These are phyloP conservation scores for Amborella trichopoda DNA, from an alignment of 164 flowering plant genomes.

Conservation along the genomic window DNA sequence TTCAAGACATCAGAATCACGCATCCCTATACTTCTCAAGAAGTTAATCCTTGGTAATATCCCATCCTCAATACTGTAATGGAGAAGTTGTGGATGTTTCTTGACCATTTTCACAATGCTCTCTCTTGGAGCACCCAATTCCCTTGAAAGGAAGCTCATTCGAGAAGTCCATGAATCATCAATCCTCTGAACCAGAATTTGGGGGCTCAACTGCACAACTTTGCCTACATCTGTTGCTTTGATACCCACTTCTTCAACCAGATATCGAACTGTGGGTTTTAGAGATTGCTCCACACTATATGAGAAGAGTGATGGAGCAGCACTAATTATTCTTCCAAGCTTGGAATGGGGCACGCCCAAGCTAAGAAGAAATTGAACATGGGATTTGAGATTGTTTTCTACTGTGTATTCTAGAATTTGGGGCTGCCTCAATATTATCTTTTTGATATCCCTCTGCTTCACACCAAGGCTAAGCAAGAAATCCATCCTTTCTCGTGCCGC, in stretches of 20 bases:
- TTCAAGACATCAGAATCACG: constrained; percentile 66
- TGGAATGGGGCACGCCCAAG: constrained; percentile 68
- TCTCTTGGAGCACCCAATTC: constrained; percentile 89
- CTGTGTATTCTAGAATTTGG: constrained; percentile 73
- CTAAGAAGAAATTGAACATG: constrained; percentile 63
- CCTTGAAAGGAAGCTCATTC: constrained; percentile 58
- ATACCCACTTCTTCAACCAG: constrained; percentile 91
- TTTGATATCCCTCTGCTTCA: constrained; percentile 67
- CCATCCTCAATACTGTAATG: constrained; percentile 96
- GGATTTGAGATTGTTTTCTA: constrained; percentile 72
- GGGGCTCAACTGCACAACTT: constrained; percentile 93
- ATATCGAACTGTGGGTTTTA: constrained; percentile 82
- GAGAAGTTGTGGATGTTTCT: constrained; percentile 89
- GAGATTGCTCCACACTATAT: constrained; percentile 85
- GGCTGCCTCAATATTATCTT: constrained; percentile 88
- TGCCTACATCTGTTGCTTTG: constrained; percentile 46
- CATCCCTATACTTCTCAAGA: constrained; percentile 90
- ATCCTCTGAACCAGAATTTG: constrained; percentile 85
- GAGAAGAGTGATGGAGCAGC: constrained; percentile 84
- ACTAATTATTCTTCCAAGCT: constrained; percentile 68
- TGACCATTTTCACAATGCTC: constrained; percentile 79
- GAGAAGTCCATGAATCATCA: constrained; percentile 72
- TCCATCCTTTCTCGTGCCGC: constrained; percentile 80
- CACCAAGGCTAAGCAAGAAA: constrained; percentile 72
- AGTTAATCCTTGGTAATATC: constrained; percentile 77